Evolutionary conservation across 2,329 filamentous ascomycete genomes (phyloP).

Genomic region (Ilyonectria robusta): DNA sequence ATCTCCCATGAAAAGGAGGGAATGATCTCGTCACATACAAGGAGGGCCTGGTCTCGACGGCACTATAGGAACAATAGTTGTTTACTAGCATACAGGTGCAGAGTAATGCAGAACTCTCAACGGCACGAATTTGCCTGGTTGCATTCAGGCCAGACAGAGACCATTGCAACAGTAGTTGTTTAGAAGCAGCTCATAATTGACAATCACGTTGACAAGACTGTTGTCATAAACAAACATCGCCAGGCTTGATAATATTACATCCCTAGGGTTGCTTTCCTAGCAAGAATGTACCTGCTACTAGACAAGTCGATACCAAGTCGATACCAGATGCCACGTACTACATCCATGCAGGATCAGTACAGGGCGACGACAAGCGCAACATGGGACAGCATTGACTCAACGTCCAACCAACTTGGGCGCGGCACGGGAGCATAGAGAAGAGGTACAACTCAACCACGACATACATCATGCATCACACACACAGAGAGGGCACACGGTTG

Average conservation of each 20-base stretch:
- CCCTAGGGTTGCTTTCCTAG: neutral
- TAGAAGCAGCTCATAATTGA: no score
- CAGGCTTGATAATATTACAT: no score
- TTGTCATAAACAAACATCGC: neutral
- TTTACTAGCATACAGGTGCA: no score
- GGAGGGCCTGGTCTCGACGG: no score
- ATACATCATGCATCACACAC: neutral
- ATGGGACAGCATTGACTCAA: neutral
- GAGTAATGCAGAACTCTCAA: no score
- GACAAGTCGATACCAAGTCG: neutral
- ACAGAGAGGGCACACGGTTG: slow-evolving; percentile 24
- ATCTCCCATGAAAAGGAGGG: neutral
- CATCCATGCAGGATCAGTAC: neutral
- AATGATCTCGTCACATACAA: neutral
- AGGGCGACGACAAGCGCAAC: neutral
- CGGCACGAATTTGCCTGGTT: no score
- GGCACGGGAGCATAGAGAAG: neutral
- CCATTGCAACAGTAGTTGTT: no score
- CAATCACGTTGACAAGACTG: neutral
- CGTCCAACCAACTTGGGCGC: neutral
- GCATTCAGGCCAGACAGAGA: no score
- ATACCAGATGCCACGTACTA: neutral
- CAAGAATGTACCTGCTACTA: no score
- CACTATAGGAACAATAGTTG: no score
- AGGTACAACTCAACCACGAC: no score